Percentiles rank a stretch among this genome's conserved stretches.
These are phyloP conservation scores for Penicillium longicatenatum DNA, from an alignment of 495 filamentous ascomycete genomes.

Conservation along the genomic window DNA sequence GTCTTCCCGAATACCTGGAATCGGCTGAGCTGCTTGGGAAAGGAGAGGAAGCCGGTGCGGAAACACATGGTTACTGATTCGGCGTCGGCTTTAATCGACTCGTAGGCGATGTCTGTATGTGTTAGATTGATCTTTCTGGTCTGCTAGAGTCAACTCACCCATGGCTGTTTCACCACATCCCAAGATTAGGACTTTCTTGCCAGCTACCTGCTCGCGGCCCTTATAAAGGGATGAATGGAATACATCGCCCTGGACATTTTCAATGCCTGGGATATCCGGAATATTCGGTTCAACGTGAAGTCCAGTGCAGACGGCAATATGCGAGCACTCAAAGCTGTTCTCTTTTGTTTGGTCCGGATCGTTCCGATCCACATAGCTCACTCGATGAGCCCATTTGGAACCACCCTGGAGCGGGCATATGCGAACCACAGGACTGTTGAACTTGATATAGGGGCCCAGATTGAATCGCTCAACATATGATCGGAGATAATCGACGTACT, in stretches of 20 bases:
- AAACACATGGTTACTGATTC: conserved; percentile 22
- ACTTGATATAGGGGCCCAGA: conserved; percentile 14
- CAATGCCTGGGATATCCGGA: conserved; percentile 18
- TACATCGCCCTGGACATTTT: conserved; percentile 18
- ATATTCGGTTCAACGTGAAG: conserved; percentile 22
- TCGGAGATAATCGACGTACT: conserved; percentile 21
- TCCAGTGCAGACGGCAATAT: conserved; percentile 21
- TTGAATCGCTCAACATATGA: conserved; percentile 19
- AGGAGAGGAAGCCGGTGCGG: conserved; percentile 21
- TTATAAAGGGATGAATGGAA: conserved; percentile 24
- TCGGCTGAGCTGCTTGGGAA: conserved; percentile 20
- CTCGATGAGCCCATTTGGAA: conserved; percentile 16
- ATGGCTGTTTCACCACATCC: conserved; percentile 24
- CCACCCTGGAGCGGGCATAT: conserved; percentile 8
- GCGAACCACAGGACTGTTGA: conserved; percentile 15
- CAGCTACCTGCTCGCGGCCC: conserved; percentile 14
- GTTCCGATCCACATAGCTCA: conserved; percentile 14
- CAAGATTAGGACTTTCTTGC: conserved; percentile 15
- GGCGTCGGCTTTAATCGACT: conserved; percentile 22
- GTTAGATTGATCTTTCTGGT: background rate
- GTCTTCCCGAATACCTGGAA: conserved; percentile 20
- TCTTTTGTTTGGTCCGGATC: conserved; percentile 7
- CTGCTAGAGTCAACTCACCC: conserved; percentile 9
- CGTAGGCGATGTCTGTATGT: conserved; percentile 20
- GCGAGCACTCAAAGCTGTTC: conserved; percentile 16